A percentile compares a stretch with the other conserved stretches of the same genome.
Conservation (phyloP, 2,329 filamentous ascomycete species). For the Fusarium coicis region DNA sequence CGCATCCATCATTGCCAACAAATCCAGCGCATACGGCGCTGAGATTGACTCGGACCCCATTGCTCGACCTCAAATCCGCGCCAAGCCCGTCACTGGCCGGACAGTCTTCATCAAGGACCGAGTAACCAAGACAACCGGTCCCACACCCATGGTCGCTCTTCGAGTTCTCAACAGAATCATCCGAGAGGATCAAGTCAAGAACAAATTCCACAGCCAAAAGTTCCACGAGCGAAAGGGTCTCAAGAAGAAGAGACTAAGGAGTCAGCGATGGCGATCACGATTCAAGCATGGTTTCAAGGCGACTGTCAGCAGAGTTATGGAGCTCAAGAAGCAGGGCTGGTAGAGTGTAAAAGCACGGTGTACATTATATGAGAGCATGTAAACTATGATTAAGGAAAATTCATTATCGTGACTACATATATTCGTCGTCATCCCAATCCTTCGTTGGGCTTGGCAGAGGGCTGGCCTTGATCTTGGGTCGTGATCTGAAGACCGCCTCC, state of each 20-base stretch:
- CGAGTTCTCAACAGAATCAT: conserved; percentile 53
- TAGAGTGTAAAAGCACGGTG: conserved; percentile 52
- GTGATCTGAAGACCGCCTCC: conserved; percentile 84
- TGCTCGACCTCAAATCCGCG: conserved; percentile 44
- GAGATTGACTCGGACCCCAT: conserved; percentile 38
- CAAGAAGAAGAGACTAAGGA: conserved; percentile 79
- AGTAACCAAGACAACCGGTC: conserved; percentile 43
- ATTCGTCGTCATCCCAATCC: conserved; percentile 46
- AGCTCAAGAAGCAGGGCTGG: conserved; percentile 84
- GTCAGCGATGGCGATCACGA: conserved; percentile 73
- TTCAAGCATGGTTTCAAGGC: conserved; percentile 77
- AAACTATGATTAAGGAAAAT: conserved; percentile 25
- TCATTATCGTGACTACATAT: conserved; percentile 39
- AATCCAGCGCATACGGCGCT: conserved; percentile 39
- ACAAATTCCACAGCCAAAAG: conserved; percentile 67
- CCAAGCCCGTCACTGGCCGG: conserved; percentile 51
- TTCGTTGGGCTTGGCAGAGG: conserved; percentile 66
- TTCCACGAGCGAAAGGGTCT: conserved; percentile 81
- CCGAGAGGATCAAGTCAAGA: conserved; percentile 65
- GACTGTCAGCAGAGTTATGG: conserved; percentile 71
- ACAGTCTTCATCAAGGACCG: conserved; percentile 53
- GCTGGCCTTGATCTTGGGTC: conserved; percentile 83
- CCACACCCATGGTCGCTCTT: conserved; percentile 59
- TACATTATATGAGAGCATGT: conserved; percentile 45
- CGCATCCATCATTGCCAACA: conserved; percentile 50